Conservation (phyloP, 2,329 filamentous ascomycete genomes). For the Penicillium oxalicum region DNA sequence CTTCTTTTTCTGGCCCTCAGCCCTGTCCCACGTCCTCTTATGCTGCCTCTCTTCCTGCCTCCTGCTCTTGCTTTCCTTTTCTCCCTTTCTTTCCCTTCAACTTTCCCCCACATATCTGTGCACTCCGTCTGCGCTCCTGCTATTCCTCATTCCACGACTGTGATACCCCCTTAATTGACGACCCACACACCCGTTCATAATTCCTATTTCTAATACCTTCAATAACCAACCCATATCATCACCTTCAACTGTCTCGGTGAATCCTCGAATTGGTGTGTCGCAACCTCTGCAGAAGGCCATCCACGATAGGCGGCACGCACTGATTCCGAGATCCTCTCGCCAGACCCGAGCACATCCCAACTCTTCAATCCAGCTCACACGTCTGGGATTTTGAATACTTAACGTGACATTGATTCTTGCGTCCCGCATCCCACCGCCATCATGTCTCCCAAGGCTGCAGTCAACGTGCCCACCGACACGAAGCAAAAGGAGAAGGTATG, state of each 20-base stretch:
- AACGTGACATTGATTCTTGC: too few relatives aligned
- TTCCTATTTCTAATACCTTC: slow-evolving; percentile 15
- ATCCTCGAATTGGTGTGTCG: not conserved
- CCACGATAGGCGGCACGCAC: too few relatives aligned
- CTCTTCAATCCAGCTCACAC: slow-evolving; percentile 10
- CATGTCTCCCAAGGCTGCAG: slow-evolving; percentile 35
- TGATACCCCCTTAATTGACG: slow-evolving; percentile 20
- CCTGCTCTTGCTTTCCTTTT: not conserved
- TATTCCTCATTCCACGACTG: slow-evolving; percentile 16
- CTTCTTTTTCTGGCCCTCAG: too few relatives aligned
- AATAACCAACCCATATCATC: not conserved
- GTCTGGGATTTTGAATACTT: not conserved
- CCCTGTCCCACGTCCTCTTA: too few relatives aligned
- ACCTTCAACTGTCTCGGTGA: not conserved
- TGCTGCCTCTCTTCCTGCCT: not conserved
- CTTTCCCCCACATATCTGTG: slow-evolving; percentile 8
- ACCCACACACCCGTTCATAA: slow-evolving; percentile 3
- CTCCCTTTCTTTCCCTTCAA: slow-evolving; percentile 1
- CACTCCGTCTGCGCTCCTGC: not conserved
- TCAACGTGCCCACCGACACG: slow-evolving; percentile 68
- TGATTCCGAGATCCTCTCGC: not conserved
- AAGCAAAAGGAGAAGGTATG: slow-evolving; percentile 67
- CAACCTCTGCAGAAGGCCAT: too few relatives aligned
- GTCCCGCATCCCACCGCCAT: slow-evolving; percentile 7
- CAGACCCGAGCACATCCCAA: slow-evolving; percentile 5